phyloP scores from a whole-genome alignment of 352 stramenopile species.

The Pythium utonaiense region DNA sequence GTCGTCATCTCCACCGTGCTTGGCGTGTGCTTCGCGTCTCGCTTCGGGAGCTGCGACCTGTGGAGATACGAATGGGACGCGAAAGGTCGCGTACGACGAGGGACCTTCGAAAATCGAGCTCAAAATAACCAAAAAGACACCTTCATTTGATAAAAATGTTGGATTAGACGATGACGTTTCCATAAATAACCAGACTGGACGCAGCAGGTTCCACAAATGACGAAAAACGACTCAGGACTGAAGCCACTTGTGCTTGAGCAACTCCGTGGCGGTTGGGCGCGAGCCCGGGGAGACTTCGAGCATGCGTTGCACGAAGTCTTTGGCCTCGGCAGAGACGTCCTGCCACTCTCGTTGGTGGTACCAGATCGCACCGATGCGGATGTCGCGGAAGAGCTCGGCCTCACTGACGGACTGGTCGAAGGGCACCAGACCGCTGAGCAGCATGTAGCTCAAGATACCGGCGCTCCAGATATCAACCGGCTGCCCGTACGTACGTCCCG shows the following conservation, averaged over 20 bases:
- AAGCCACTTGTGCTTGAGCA: constrained; percentile 59
- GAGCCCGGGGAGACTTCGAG: constrained; percentile 82
- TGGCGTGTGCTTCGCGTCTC: not conserved
- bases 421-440: constrained; percentile 57
- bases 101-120: not conserved
- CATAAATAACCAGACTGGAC: constrained; percentile 24
- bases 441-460: constrained; percentile 95
- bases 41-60: not conserved
- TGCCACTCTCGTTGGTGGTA: constrained; percentile 89
- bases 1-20: constrained; percentile 43
- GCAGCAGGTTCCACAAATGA: not conserved
- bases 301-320: constrained; percentile 85
- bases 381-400: constrained; percentile 69
- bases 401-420: constrained; percentile 55
- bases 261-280: constrained; percentile 47
- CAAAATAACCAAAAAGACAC: not conserved
- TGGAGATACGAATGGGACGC: not conserved
- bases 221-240: constrained; percentile 12
- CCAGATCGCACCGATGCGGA: constrained; percentile 89
- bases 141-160: not conserved
- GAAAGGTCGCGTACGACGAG: not conserved
- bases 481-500: constrained; percentile 86
- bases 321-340: constrained; percentile 69
- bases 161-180: not conserved
- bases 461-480: constrained; percentile 94